Evolutionary conservation across 75 land plant species (phyloP), one percentile per base, ranked within the genome.

Genomic region (Selaginella tamariscina): DNA sequence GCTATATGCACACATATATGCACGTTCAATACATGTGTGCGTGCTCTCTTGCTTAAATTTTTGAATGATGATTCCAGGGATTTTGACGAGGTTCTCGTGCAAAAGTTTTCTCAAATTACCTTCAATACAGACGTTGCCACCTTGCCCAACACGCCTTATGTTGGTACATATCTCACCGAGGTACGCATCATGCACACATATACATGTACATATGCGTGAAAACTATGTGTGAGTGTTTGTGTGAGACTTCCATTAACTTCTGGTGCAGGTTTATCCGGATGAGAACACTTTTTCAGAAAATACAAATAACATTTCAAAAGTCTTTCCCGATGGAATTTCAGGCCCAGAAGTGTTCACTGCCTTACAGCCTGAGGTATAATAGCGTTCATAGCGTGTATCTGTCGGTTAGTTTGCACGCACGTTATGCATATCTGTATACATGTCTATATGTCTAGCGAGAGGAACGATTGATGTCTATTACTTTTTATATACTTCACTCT

Each of bases 1-100:
- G 15, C 54, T 11, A 20, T 49, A 20, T 49, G 54, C 20, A n/a
- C n/a, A n/a, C n/a, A n/a, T n/a, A n/a, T n/a, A n/a, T n/a, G n/a
- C n/a, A n/a, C n/a, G n/a, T n/a, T n/a, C n/a, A n/a, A n/a, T n/a
- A n/a, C n/a, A n/a, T n/a, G n/a, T n/a, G n/a, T n/a, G n/a, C n/a
- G n/a, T n/a, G n/a, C n/a, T n/a, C n/a, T n/a, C n/a, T n/a, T n/a
- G n/a, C n/a, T n/a, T n/a, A n/a, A n/a, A n/a, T n/a, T n/a, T n/a
- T n/a, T n/a, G n/a, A n/a, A 15, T 27, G 33, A 26, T 31, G 23
- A 28, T 59, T 55, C 24, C 81, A 90, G 96, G 77, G 88, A 88
- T 8, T 85, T 91, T 75, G 97, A 88, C 75, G 93, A 91, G 8
- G 72, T 67, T n/a, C 83, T 88, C 31, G 31, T 84, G 30, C 88